Conservation (phyloP, 352 stramenopile species). For the Globisporangium barbulae region DNA sequence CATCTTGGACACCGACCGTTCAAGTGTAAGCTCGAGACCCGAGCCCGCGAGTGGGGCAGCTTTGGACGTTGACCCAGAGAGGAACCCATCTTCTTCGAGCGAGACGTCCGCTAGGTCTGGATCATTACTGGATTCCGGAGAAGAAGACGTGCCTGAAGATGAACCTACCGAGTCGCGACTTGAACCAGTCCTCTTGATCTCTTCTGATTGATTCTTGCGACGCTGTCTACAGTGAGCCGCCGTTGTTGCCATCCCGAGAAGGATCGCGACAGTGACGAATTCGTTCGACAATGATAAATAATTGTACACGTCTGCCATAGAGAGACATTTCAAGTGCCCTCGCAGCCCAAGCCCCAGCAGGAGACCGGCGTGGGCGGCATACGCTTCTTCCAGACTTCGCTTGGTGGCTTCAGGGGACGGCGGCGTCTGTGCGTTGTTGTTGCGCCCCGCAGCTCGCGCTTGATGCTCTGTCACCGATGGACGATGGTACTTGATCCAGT, state of each 20-base stretch:
- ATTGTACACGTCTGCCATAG: constrained; percentile 98
- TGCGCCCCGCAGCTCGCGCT: background rate
- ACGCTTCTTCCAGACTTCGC: constrained; percentile 68
- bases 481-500: constrained; percentile 98
- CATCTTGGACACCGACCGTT: constrained; percentile 96
- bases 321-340: constrained; percentile 93
- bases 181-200: background rate
- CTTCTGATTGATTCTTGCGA: constrained; percentile 16
- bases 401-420: constrained; percentile 19
- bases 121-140: background rate
- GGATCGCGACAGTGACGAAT: constrained; percentile 94
- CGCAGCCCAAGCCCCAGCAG: constrained; percentile 94
- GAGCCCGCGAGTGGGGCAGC: constrained; percentile 32
- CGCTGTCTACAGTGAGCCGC: constrained; percentile 84
- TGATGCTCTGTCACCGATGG: constrained; percentile 52
- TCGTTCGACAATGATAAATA: constrained; percentile 97
- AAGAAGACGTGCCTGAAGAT: background rate
- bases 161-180: background rate
- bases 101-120: constrained; percentile 6
- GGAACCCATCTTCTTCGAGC: constrained; percentile 18
- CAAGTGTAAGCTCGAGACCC: constrained; percentile 58
- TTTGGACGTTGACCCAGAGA: constrained; percentile 18
- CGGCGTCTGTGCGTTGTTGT: constrained; percentile 4
- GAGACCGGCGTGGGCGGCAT: constrained; percentile 92
- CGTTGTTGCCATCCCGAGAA: constrained; percentile 96